phyloP scores from a whole-genome alignment of 352 stramenopile genomes.

The Globisporangium rhizosaccharum region DNA sequence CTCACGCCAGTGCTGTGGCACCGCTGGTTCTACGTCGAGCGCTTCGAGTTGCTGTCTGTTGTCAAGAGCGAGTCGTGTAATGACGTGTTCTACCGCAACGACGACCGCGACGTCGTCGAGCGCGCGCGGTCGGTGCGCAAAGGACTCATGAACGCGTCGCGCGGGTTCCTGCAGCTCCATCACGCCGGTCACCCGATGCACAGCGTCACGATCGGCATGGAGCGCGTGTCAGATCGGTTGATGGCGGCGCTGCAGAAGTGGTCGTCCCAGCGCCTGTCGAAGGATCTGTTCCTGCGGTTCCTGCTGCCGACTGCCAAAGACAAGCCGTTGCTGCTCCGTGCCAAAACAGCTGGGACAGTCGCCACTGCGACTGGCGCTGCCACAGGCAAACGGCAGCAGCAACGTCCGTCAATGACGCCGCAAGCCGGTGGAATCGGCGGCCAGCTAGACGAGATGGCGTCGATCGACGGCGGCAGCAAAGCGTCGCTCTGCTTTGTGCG shows the following conservation, averaged over 20 bases:
- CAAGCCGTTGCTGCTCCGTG: slow-evolving; percentile 7
- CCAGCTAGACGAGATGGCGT: slow-evolving; percentile 6
- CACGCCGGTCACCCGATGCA: slow-evolving; percentile 26
- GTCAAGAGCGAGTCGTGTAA: slow-evolving; percentile 60
- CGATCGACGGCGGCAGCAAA: slow-evolving; percentile 30
- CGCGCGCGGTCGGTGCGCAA: slow-evolving; percentile 23
- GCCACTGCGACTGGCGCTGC: neutral
- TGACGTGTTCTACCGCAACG: slow-evolving; percentile 60
- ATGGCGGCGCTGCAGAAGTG: slow-evolving; percentile 59
- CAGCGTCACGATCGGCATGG: slow-evolving; percentile 37
- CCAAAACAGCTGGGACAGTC: slow-evolving; percentile 14
- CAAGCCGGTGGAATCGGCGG: slow-evolving; percentile 4
- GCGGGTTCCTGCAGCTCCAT: slow-evolving; percentile 30
- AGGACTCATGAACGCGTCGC: slow-evolving; percentile 17
- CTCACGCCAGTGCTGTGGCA: slow-evolving; percentile 86
- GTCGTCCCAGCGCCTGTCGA: slow-evolving; percentile 71
- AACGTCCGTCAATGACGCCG: slow-evolving; percentile 17
- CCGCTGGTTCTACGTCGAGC: slow-evolving; percentile 86
- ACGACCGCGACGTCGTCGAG: slow-evolving; percentile 28
- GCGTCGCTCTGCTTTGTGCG: slow-evolving; percentile 79
- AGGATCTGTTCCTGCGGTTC: slow-evolving; percentile 81
- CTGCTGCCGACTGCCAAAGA: slow-evolving; percentile 20
- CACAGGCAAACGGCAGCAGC: slow-evolving; percentile 22
- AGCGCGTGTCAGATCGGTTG: slow-evolving; percentile 50
- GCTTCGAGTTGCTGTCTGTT: slow-evolving; percentile 77